Evolutionary conservation across 1,284 basidiomycete species (phyloP).

Genomic region (Leccinum griseonigrum): DNA sequence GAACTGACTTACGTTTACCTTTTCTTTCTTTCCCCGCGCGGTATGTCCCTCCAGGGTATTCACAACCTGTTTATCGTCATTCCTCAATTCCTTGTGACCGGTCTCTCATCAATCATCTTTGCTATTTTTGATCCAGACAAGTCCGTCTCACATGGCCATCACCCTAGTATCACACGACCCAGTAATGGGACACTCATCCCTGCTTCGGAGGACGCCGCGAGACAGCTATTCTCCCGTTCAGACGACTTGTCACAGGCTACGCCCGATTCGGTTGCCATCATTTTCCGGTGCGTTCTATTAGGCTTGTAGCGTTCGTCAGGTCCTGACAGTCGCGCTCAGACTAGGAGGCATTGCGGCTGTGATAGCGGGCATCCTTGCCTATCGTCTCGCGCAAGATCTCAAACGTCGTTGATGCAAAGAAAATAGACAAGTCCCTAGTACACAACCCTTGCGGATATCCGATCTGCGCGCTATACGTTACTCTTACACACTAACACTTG

Average conservation of each 20-base stretch:
- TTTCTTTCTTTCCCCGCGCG: neutral
- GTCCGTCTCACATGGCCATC: conserved; percentile 42
- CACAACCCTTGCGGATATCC: neutral
- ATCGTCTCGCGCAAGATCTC: conserved; percentile 61
- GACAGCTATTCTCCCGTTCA: conserved; percentile 7
- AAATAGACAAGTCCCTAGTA: neutral
- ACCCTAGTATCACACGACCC: conserved; percentile 31
- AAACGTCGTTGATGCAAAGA: conserved; percentile 39
- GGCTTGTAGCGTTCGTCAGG: no score
- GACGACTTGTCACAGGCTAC: conserved; percentile 21
- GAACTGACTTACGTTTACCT: neutral
- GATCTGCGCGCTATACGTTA: neutral
- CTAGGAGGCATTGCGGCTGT: conserved; percentile 72
- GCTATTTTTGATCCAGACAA: conserved; percentile 60
- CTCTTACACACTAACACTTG: neutral
- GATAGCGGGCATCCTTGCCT: conserved; percentile 68
- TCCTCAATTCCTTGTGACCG: conserved; percentile 70
- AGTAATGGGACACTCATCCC: conserved; percentile 21
- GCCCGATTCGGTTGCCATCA: conserved; percentile 71
- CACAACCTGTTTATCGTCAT: conserved; percentile 90
- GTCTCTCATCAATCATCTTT: conserved; percentile 64
- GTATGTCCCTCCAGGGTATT: conserved; percentile 59
- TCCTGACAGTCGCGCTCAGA: conserved; percentile 34
- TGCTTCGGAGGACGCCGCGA: conserved; percentile 9
- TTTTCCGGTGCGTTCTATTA: conserved; percentile 57